phyloP scores from a whole-genome alignment of 176 grass and related monocot species.

The Eleusine indica region DNA sequence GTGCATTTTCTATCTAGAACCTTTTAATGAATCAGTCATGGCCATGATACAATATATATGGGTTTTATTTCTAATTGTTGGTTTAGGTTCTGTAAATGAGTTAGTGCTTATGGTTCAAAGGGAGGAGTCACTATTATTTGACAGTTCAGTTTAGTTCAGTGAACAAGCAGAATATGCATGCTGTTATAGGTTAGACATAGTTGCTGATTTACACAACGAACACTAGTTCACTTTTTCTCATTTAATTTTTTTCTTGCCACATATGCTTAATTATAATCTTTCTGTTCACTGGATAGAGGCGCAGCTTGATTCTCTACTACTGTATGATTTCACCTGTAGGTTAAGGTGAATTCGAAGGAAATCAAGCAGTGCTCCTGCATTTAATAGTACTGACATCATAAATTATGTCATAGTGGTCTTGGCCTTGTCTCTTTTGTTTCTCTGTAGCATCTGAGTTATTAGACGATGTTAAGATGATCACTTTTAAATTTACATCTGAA shows the following conservation, averaged over 20 bases:
- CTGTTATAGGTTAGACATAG: background rate
- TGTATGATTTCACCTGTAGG: background rate
- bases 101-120: background rate
- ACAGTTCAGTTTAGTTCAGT: background rate
- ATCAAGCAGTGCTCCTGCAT: background rate
- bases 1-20: slow-evolving; percentile 19
- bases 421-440: slow-evolving; percentile 1
- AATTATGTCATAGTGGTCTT: slow-evolving; percentile 5
- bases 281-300: slow-evolving; percentile 4
- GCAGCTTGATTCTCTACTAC: slow-evolving; percentile 12
- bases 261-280: slow-evolving; percentile 6
- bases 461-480: background rate
- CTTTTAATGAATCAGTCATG: background rate
- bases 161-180: background rate
- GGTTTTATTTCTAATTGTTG: slow-evolving; percentile 13
- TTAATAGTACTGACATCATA: background rate
- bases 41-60: background rate
- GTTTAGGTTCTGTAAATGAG: slow-evolving; percentile 18
- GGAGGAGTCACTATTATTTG: background rate
- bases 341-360: background rate
- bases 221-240: background rate
- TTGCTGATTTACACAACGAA: background rate
- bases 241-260: background rate
- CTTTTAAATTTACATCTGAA: slow-evolving; percentile 27
- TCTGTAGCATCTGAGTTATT: background rate